Conservation (phyloP, 225 moss, liverwort and hornwort genomes). For the Pseudisothecium myosuroides region DNA sequence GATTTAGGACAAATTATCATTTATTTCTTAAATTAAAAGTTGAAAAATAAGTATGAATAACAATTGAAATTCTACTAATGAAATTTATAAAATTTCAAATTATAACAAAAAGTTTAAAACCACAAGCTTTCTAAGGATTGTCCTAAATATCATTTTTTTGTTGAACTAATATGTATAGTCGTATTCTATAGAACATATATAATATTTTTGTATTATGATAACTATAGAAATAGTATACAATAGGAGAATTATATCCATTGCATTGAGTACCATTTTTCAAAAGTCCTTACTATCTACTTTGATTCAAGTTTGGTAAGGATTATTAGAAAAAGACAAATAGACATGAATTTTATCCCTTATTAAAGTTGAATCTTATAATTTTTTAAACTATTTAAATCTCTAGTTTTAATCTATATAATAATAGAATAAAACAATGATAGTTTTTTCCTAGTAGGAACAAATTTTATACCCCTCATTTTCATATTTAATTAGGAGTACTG, state of each 20-base stretch:
- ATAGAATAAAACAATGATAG: not conserved
- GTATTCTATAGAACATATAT: too few relatives aligned
- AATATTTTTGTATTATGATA: not conserved
- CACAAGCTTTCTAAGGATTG: not conserved
- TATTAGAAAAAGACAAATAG: not conserved
- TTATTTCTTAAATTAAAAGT: not conserved
- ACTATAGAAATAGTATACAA: not conserved
- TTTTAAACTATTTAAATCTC: accelerated
- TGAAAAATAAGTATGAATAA: not conserved
- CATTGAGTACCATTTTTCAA: not conserved
- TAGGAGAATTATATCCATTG: not conserved
- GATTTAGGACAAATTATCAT: not conserved
- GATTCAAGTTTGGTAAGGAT: not conserved
- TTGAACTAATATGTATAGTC: not conserved
- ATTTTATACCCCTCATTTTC: not conserved
- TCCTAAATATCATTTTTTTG: not conserved
- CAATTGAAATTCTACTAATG: not conserved
- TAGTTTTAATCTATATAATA: not conserved
- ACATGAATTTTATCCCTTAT: not conserved
- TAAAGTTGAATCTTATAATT: not conserved
- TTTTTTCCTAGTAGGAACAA: not conserved
- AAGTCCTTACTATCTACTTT: not conserved
- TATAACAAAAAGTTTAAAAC: not conserved
- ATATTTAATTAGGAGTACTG: not conserved
- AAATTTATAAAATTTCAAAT: not conserved